Conservation (phyloP, 164 flowering plant genomes). For the Nelumbo lutea region DNA sequence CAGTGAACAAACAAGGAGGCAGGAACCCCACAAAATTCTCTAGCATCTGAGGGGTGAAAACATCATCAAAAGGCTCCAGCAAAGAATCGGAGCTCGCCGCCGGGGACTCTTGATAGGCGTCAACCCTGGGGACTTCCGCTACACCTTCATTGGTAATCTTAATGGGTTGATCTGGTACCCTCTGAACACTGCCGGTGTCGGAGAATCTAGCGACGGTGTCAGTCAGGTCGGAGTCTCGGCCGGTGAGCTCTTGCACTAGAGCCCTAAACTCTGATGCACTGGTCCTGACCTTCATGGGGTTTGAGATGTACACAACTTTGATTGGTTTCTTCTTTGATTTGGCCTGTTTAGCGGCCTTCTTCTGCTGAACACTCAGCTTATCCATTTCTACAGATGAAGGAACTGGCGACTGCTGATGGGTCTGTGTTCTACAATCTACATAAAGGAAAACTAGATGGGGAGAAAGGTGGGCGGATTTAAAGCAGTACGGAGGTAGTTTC, state of each 20-base stretch:
- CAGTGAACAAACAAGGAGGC: conserved; percentile 17
- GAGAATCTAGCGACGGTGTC: background rate
- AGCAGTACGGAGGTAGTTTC: background rate
- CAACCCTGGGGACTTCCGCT: background rate
- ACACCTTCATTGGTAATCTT: no score
- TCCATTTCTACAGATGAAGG: conserved; percentile 7
- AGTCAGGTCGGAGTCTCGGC: conserved; percentile 41
- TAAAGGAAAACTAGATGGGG: no score
- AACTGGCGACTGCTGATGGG: no score
- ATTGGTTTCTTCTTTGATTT: conserved; percentile 24
- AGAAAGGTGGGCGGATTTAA: no score
- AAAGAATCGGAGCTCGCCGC: conserved; percentile 7
- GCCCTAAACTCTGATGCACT: conserved; percentile 64
- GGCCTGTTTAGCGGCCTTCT: conserved; percentile 3
- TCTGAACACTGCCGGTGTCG: background rate
- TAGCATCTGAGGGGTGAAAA: conserved; percentile 28
- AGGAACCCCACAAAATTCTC: conserved; percentile 26
- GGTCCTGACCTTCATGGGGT: conserved; percentile 75
- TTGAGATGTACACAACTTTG: conserved; percentile 80
- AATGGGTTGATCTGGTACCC: conserved; percentile 2
- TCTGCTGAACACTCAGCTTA: conserved; percentile 6
- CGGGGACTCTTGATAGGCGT: background rate
- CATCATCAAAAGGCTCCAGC: conserved; percentile 25
- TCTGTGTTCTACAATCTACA: no score
- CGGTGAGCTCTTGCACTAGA: conserved; percentile 81